A percentile compares a stretch with the other conserved stretches of the same genome.
Evolutionary conservation across 305 asterid species (phyloP).

Genomic region (Solanum hybrid): DNA sequence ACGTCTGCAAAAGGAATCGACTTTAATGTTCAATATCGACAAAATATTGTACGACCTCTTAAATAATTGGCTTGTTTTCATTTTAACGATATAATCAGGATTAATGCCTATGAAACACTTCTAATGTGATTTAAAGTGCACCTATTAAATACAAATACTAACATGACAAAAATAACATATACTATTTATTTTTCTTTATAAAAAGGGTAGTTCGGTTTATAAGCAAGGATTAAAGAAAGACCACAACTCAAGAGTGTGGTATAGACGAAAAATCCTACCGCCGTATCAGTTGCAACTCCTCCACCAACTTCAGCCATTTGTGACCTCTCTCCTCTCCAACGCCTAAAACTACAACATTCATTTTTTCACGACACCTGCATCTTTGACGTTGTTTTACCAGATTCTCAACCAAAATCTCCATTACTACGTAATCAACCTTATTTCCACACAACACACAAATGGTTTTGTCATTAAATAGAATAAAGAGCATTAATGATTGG

Average conservation of each 20-base stretch:
- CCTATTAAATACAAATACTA: neutral
- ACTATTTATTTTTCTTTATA: neutral
- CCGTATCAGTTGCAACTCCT: neutral
- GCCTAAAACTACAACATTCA: neutral
- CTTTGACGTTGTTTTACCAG: neutral
- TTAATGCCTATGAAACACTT: neutral
- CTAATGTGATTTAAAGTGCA: neutral
- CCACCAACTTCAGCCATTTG: neutral
- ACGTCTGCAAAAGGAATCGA: neutral
- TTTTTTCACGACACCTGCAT: neutral
- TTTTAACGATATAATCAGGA: neutral
- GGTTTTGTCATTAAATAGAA: neutral
- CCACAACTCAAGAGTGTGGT: neutral
- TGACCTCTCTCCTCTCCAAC: neutral
- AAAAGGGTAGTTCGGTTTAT: neutral
- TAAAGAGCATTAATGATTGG: neutral
- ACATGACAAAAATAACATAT: neutral
- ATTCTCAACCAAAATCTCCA: neutral
- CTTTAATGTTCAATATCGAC: neutral
- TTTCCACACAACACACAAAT: neutral
- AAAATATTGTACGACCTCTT: neutral
- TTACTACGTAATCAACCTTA: neutral
- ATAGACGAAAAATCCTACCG: neutral
- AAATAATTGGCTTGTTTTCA: neutral
- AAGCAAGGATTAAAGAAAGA: neutral